Evolutionary conservation across 257 asterid genomes (phyloP).

Genomic region (Lithospermum erythrorhizon): DNA sequence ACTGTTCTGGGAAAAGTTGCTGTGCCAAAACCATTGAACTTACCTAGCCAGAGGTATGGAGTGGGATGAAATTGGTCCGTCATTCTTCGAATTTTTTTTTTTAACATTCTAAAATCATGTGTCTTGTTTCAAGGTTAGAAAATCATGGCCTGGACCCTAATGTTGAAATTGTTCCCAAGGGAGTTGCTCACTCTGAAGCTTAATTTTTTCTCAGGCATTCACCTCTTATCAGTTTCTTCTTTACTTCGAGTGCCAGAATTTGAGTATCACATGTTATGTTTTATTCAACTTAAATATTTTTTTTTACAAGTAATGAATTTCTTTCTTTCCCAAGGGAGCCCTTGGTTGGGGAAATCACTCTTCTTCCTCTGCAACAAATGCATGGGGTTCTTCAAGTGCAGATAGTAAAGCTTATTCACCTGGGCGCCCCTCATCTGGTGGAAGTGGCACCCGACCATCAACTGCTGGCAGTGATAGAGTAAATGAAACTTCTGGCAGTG

Average conservation of each 20-base stretch:
- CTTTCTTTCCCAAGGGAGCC: slow-evolving; percentile 54
- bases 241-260: background rate
- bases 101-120: slow-evolving; percentile 24
- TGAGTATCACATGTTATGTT: background rate
- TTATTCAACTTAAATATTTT: no score
- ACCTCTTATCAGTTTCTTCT: slow-evolving; percentile 2
- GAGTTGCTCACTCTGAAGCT: slow-evolving; percentile 25
- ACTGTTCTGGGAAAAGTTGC: slow-evolving; percentile 89
- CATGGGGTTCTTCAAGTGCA: slow-evolving; percentile 74
- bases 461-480: slow-evolving; percentile 81
- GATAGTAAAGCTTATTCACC: slow-evolving; percentile 72
- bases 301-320: background rate
- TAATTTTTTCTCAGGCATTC: slow-evolving; percentile 8
- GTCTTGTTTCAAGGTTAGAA: slow-evolving; percentile 61
- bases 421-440: slow-evolving; percentile 88
- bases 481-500: slow-evolving; percentile 45
- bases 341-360: slow-evolving; percentile 86
- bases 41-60: slow-evolving; percentile 86
- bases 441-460: slow-evolving; percentile 90
- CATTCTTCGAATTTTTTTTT: slow-evolving; percentile 7
- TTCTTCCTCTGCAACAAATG: slow-evolving; percentile 71
- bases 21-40: slow-evolving; percentile 93
- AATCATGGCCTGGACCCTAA: slow-evolving; percentile 90
- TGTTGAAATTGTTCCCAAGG: slow-evolving; percentile 98
- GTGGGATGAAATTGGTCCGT: slow-evolving; percentile 11